These are phyloP conservation scores for Cyclostephanos invisitatus DNA, from an alignment of 108 stramenopile genomes.

Conservation along the genomic window DNA sequence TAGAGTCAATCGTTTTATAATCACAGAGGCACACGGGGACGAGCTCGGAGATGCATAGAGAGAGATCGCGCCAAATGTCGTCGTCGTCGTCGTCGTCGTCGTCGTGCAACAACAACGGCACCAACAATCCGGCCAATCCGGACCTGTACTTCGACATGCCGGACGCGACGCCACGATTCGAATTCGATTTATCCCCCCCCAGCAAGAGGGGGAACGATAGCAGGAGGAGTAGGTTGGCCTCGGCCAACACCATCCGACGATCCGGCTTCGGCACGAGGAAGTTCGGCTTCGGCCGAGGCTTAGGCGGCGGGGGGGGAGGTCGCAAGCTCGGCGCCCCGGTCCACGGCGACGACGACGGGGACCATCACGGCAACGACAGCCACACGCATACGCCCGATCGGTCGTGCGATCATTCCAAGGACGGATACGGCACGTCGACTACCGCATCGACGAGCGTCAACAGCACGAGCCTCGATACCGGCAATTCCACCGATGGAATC, in stretches of 20 bases:
- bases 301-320: neutral
- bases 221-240: neutral
- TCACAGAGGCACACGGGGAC: too few species aligned
- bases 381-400: too few species aligned
- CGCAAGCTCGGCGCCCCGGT: neutral
- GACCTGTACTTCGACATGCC: slow-evolving; percentile 40
- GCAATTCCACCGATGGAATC: too few species aligned
- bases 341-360: too few species aligned
- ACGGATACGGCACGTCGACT: neutral
- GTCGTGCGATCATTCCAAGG: neutral
- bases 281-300: slow-evolving; percentile 6
- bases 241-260: neutral
- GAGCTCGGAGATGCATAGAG: too few species aligned
- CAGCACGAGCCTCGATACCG: neutral
- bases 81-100: too few species aligned
- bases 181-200: slow-evolving; percentile 13
- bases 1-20: too few species aligned
- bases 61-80: too few species aligned
- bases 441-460: too few species aligned
- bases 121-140: slow-evolving; percentile 6
- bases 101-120: too few species aligned
- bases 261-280: neutral
- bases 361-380: too few species aligned
- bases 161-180: slow-evolving; percentile 29
- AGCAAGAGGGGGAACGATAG: neutral